phyloP scores from a whole-genome alignment of 805 yeast genomes.

The Myxozyma melibiosi region DNA sequence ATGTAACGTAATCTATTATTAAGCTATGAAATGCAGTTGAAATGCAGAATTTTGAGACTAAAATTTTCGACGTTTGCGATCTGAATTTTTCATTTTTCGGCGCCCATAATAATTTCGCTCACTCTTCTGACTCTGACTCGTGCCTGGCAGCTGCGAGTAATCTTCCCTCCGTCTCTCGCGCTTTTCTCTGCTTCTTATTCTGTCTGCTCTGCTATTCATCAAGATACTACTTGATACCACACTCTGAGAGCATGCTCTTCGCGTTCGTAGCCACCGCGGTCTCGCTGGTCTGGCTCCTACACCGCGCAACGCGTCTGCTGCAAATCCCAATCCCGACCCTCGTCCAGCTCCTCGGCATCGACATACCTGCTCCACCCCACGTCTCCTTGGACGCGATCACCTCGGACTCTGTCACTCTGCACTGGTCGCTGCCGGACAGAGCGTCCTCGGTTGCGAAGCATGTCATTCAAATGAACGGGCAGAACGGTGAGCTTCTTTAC shows the following conservation, averaged over 20 bases:
- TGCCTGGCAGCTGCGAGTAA: too few relatives aligned
- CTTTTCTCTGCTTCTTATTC: too few relatives aligned
- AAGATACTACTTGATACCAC: not conserved
- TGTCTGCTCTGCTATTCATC: not conserved
- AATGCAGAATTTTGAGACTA: too few relatives aligned
- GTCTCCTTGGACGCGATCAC: conserved; percentile 41
- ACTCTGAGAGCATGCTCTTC: conserved; percentile 23
- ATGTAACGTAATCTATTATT: too few relatives aligned
- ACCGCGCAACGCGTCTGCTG: conserved; percentile 41
- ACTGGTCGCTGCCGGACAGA: conserved; percentile 43
- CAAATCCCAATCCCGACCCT: conserved; percentile 42
- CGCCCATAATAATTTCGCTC: too few relatives aligned
- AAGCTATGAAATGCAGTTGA: too few relatives aligned
- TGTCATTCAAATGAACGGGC: conserved; percentile 42
- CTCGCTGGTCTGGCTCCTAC: conserved; percentile 43
- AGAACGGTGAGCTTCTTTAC: conserved; percentile 33
- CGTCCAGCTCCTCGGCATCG: conserved; percentile 43
- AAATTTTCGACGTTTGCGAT: too few relatives aligned
- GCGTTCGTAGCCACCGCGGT: conserved; percentile 36
- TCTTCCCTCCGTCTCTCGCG: too few relatives aligned
- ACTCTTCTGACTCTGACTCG: too few relatives aligned
- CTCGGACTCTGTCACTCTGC: conserved; percentile 39
- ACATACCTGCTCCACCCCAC: conserved; percentile 42
- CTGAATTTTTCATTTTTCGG: too few relatives aligned
- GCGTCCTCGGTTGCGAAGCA: conserved; percentile 39